phyloP scores from a whole-genome alignment of 129 eudicot species.

The Chrysanthemum lavandulifolium region DNA sequence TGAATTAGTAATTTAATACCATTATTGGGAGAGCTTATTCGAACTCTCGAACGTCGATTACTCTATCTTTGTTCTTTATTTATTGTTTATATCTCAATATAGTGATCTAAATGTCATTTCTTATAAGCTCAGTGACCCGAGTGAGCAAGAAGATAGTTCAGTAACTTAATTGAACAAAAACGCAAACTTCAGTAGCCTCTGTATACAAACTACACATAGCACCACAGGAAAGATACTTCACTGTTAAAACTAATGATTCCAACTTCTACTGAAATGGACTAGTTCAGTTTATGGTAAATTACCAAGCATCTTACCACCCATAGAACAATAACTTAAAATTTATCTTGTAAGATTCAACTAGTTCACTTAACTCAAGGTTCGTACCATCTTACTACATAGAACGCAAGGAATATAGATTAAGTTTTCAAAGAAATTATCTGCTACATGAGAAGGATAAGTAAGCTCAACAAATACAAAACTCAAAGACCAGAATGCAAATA shows the following conservation, averaged over 20 bases:
- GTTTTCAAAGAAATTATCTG: background rate
- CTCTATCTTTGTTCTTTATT: too few species aligned
- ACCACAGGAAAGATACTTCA: background rate
- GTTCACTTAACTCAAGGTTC: background rate
- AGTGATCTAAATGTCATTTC: too few species aligned
- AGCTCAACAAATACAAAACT: constrained; percentile 8
- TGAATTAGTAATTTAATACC: too few species aligned
- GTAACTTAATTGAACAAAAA: too few species aligned
- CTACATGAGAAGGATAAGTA: constrained; percentile 12
- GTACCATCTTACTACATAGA: constrained; percentile 14
- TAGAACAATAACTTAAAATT: constrained; percentile 3
- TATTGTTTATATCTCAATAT: too few species aligned
- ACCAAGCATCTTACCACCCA: background rate
- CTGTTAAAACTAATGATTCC: background rate
- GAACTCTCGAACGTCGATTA: too few species aligned
- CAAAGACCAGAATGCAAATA: constrained; percentile 9
- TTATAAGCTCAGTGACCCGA: too few species aligned
- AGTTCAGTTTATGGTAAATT: background rate
- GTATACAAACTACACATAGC: background rate
- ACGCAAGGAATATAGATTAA: constrained; percentile 15
- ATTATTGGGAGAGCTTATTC: too few species aligned
- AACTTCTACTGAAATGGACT: constrained; percentile 14
- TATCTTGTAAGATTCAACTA: background rate
- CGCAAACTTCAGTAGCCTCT: too few species aligned
- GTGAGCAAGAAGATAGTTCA: too few species aligned